Evolutionary conservation across 768 basidiomycete genomes (phyloP).

Genomic region (Calocybe gangraenosa): DNA sequence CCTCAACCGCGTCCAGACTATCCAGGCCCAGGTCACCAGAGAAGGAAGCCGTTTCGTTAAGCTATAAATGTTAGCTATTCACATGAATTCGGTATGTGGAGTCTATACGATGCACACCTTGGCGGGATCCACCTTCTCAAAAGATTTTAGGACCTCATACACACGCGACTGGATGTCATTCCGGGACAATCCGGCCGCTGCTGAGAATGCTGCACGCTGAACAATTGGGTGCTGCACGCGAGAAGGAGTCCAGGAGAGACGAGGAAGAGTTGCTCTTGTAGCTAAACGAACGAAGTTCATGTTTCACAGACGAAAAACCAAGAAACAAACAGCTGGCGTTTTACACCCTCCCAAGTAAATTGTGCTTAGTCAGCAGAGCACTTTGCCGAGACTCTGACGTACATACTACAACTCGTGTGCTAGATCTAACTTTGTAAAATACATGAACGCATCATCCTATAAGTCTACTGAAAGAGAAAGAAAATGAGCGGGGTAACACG

Average conservation of each 20-base stretch:
- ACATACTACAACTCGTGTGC: too few species aligned
- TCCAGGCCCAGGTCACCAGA: slow-evolving; percentile 85
- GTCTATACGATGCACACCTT: slow-evolving; percentile 44
- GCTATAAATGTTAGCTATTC: slow-evolving; percentile 16
- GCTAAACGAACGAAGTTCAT: slow-evolving; percentile 58
- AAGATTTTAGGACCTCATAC: slow-evolving; percentile 78
- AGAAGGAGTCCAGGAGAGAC: slow-evolving; percentile 31
- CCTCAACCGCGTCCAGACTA: slow-evolving; percentile 95
- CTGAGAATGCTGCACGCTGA: slow-evolving; percentile 56
- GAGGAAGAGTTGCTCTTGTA: slow-evolving; percentile 40
- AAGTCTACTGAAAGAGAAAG: too few species aligned
- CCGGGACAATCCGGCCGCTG: slow-evolving; percentile 60
- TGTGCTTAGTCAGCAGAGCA: slow-evolving; percentile 4
- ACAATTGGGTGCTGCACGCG: slow-evolving; percentile 33
- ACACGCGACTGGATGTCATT: slow-evolving; percentile 72
- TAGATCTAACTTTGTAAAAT: too few species aligned
- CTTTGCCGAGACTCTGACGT: background rate
- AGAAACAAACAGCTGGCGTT: slow-evolving; percentile 12
- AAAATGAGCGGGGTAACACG: too few species aligned
- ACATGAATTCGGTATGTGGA: background rate
- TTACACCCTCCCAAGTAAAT: slow-evolving; percentile 5
- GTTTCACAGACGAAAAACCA: slow-evolving; percentile 12
- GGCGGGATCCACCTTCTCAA: slow-evolving; percentile 79
- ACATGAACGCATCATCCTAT: too few species aligned
- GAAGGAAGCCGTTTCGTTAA: slow-evolving; percentile 43